Evolutionary conservation across 179 eudicot species (phyloP), one percentile per base, ranked within the genome.

Genomic region (Pouteria campechiana): DNA sequence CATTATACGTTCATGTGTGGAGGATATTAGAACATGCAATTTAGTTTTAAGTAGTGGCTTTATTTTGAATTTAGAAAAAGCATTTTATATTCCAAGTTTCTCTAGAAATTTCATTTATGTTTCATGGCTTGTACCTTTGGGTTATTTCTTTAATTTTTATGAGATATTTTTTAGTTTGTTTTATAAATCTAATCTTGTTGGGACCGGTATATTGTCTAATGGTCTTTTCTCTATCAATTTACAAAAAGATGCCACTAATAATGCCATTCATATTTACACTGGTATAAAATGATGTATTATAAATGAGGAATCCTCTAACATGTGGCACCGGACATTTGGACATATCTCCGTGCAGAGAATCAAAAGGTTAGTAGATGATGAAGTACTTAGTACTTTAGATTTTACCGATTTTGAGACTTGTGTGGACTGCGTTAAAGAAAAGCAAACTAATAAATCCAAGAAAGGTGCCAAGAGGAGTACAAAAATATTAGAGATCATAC

Each of bases 361-460:
- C 3, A 37, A 17, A 17, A 5, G 41, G 8, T 37, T 37, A 17
- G 41, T 37, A 37, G 20, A 17, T 37, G 22, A 37, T 37, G 41
- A 25, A 18, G 8, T 37, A 6, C 25, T 48, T 4, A 10, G 1
- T 8, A 11, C 31, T 22, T 41, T 48, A 15, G 32, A 48, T 10
- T 48, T 48, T 35, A 19, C 32, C 23, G 41, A 48, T 33, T 48
- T 33, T 32, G 52, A 14, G 1, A 48, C 41, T 48, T 54, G 46
- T 37, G n/a, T 37, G 11, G 34, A 28, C 14, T 50, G 55, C 46
- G 30, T 44, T 12, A 44, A 44, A 17, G 49, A 36, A 16, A 27
- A 42, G 47, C 29, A 25, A 17, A 42, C 47, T 10, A 42, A 42
- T 17, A n/a, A n/a, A n/a, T n/a, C n/a, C n/a, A n/a, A n/a, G n/a